Percentiles rank a stretch among this genome's conserved stretches.
phyloP scores from a whole-genome alignment of 129 eudicot species.

The Artemisia argyi region DNA sequence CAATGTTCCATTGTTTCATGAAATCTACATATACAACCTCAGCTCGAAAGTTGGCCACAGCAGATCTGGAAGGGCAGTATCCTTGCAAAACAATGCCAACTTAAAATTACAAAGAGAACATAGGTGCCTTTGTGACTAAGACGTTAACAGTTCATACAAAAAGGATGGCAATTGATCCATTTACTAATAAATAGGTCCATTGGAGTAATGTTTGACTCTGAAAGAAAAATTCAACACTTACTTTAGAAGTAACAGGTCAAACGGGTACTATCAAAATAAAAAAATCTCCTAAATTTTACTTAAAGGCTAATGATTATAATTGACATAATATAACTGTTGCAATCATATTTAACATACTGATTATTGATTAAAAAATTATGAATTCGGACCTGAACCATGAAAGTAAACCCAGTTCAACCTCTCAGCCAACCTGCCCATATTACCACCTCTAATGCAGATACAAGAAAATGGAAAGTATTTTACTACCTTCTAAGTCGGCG shows the following conservation, averaged over 20 bases:
- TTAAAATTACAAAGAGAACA: constrained; percentile 10
- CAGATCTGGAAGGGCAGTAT: constrained; percentile 76
- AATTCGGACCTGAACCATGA: too few relatives aligned
- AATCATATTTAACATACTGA: background rate
- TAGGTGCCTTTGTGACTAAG: background rate
- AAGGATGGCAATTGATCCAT: background rate
- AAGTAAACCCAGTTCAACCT: too few relatives aligned
- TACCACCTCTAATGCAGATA: constrained; percentile 6
- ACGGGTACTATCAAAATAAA: too few relatives aligned
- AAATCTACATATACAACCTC: constrained; percentile 84
- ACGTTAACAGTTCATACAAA: background rate
- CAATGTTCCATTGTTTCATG: constrained; percentile 95
- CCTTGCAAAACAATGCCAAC: constrained; percentile 48
- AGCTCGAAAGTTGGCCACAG: constrained; percentile 72
- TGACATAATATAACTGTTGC: too few relatives aligned
- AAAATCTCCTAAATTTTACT: too few relatives aligned
- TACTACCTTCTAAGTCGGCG: constrained; percentile 82
- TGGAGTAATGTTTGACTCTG: background rate
- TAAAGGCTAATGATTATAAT: too few relatives aligned
- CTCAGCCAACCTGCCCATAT: background rate
- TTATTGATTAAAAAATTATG: background rate
- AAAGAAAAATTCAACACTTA: background rate
- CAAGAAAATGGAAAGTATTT: background rate
- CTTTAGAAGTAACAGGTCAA: background rate
- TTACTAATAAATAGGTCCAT: background rate